Base-by-base conservation (phyloP, 2,329 filamentous ascomycete species). In the Paraphaeosphaeria sporulosa region DNA sequence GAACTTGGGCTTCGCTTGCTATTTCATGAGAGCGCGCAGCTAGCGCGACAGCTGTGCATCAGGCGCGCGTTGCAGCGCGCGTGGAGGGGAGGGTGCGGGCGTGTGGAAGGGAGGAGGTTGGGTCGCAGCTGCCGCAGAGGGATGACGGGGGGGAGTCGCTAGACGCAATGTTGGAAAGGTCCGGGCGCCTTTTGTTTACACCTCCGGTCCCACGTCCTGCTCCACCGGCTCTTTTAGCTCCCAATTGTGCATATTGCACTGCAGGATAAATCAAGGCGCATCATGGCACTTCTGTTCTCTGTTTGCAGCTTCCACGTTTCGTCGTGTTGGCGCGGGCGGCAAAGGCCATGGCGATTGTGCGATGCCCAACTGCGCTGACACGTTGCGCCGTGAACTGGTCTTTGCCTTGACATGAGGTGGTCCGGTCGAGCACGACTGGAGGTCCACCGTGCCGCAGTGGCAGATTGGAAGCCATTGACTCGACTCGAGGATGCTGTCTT, bases 61-160 rank as follows among this genome's bases (percentile, higher is more conserved):
- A 57, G 60, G 60, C 59, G 68, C 66, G 71, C 68, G 64, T 64
- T 44, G 66, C 61, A 61, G 64, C 68, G 73, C 69, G 64, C 68
- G 73, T 67, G 68, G 64, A 62, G 68, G n/a, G 60, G 61, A 53
- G 58, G 57, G 59, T 54, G 55, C 58, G 57, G 52, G 30, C 49
- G 56, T 8, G 58, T 55, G 62, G 66, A 71, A 66, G 66, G 70
- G 38, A 67, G 68, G 73, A 72, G 74, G 74, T 70, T 74, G 72
- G 62, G 67, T 68, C 56, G 67, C 46, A 51, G 59, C 17, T 38
- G 58, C 67, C 72, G 69, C 73, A 70, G 49, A 40, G 13, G 36
- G 49, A 52, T 42, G 49, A 52, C 49, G 49, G 49, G 47, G 44
- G 48, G 47, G 49, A 15, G 13, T 27, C 19, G 49, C 49, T 42